These are phyloP conservation scores for Aspergillus ochraceus DNA, from an alignment of 2,329 filamentous ascomycete species.

Conservation along the genomic window DNA sequence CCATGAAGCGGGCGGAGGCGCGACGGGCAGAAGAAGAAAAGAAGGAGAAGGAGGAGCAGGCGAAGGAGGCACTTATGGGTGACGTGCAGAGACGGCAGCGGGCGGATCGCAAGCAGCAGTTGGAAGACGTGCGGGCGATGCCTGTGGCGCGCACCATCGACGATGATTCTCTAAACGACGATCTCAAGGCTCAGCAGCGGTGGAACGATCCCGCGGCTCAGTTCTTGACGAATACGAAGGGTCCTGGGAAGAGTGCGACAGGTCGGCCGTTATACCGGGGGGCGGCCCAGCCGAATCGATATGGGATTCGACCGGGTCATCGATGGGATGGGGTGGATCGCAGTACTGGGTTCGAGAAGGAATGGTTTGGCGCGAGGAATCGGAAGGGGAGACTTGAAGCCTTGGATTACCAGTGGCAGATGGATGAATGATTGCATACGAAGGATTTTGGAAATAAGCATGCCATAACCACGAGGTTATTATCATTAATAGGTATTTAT, in stretches of 20 bases:
- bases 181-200: conserved; percentile 71
- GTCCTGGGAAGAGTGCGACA: conserved; percentile 45
- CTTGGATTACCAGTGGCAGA: conserved; percentile 91
- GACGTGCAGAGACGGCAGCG: conserved; percentile 77
- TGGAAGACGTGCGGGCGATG: conserved; percentile 82
- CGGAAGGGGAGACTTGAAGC: conserved; percentile 72
- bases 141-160: conserved; percentile 76
- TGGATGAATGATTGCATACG: conserved; percentile 67
- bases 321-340: conserved; percentile 97
- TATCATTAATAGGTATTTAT: not conserved
- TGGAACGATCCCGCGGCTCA: conserved; percentile 95
- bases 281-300: conserved; percentile 82
- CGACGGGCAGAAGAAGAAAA: conserved; percentile 75
- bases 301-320: conserved; percentile 88
- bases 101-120: conserved; percentile 61
- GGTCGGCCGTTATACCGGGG: conserved; percentile 74
- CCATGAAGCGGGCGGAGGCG: conserved; percentile 84
- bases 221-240: conserved; percentile 63
- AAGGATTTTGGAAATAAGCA: not conserved
- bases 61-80: conserved; percentile 72
- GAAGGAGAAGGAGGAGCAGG: conserved; percentile 62
- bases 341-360: conserved; percentile 87
- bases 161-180: conserved; percentile 81
- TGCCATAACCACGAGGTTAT: not conserved
- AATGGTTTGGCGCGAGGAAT: conserved; percentile 89